A percentile compares a stretch with the other conserved stretches of the same genome.
Conservation (phyloP, 257 asterid genomes). For the Jacaranda copaia region DNA sequence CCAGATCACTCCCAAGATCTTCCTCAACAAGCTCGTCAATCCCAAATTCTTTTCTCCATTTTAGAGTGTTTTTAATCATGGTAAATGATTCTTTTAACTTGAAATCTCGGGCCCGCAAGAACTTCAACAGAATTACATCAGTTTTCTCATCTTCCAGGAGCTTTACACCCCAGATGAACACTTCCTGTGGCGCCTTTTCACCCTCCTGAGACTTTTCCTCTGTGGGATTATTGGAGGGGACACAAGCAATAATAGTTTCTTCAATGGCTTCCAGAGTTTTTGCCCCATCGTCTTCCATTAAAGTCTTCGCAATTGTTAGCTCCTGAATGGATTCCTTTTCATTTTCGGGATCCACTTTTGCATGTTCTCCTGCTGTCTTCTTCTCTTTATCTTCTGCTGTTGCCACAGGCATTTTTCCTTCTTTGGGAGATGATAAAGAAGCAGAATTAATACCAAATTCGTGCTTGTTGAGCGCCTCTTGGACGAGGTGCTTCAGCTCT, state of each 20-base stretch:
- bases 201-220: background rate
- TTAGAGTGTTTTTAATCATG: constrained; percentile 40
- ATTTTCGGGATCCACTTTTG: background rate
- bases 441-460: constrained; percentile 17
- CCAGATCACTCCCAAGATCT: constrained; percentile 33
- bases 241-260: constrained; percentile 37
- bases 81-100: constrained; percentile 40
- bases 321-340: background rate
- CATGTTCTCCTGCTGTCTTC: background rate
- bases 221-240: constrained; percentile 1
- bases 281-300: constrained; percentile 44
- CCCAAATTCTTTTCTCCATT: constrained; percentile 45
- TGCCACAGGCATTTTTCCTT: background rate
- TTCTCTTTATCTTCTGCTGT: background rate
- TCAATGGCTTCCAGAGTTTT: constrained; percentile 46
- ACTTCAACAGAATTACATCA: constrained; percentile 43
- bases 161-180: constrained; percentile 45
- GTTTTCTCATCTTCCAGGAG: constrained; percentile 45
- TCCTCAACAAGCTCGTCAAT: constrained; percentile 29
- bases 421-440: background rate
- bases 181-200: background rate
- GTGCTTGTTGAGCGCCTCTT: constrained; percentile 29
- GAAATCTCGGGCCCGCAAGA: constrained; percentile 49
- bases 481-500: constrained; percentile 41
- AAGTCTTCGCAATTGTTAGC: constrained; percentile 16